Evolutionary conservation across 257 asterid species (phyloP).

Genomic region (Ballota nigra): DNA sequence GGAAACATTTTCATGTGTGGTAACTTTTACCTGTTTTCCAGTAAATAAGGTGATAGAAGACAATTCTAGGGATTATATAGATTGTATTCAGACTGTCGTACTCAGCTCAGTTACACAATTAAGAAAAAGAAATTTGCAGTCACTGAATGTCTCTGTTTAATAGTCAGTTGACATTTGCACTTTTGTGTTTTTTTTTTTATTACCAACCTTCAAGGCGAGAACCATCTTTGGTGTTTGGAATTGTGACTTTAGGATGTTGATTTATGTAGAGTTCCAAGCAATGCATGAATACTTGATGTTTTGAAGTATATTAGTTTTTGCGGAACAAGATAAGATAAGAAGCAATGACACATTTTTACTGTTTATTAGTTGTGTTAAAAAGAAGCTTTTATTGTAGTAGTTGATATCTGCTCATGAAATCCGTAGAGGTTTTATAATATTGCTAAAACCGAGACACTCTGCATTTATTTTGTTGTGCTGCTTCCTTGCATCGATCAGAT

Average conservation of each 20-base stretch:
- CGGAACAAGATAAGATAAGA: neutral
- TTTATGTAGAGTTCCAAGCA: constrained; percentile 1
- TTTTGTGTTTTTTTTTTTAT: constrained; percentile 6
- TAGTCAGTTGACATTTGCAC: neutral
- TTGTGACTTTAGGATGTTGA: constrained; percentile 4
- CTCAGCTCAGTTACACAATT: neutral
- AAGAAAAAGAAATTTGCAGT: neutral
- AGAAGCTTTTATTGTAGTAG: neutral
- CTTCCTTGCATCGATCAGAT: no score
- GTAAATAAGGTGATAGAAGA: neutral
- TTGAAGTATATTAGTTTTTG: neutral
- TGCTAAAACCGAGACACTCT: neutral
- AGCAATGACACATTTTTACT: neutral
- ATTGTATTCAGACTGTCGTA: neutral
- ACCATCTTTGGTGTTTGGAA: constrained; percentile 1
- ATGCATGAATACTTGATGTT: neutral
- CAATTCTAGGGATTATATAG: neutral
- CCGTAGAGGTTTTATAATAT: neutral
- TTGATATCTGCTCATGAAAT: constrained; percentile 2
- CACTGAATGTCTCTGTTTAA: neutral
- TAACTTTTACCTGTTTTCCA: neutral
- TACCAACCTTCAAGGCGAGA: neutral
- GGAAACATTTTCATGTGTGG: neutral
- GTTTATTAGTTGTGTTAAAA: neutral
- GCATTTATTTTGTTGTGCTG: neutral